phyloP scores from a whole-genome alignment of 2,329 filamentous ascomycete genomes.

The Ambrosiella beaveri region DNA sequence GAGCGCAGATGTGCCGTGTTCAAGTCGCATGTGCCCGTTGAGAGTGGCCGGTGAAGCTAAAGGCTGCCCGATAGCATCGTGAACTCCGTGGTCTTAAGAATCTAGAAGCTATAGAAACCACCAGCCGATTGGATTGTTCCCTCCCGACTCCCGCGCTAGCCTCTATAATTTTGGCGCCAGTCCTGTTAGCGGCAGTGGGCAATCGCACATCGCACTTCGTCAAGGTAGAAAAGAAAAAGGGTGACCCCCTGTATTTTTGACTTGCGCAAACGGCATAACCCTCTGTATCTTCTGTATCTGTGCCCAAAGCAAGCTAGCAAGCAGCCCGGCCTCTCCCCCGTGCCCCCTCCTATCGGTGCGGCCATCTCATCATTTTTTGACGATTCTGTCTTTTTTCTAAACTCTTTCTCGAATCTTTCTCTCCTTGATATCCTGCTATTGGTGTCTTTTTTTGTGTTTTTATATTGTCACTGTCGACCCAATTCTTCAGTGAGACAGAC shows the following conservation, averaged over 20 bases:
- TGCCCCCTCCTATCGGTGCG: neutral
- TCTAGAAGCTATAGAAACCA: too few species aligned
- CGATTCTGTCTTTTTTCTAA: neutral
- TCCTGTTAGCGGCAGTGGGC: neutral
- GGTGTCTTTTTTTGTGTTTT: neutral
- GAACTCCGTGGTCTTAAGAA: too few species aligned
- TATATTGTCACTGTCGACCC: neutral
- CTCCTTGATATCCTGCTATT: neutral
- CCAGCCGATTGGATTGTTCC: too few species aligned
- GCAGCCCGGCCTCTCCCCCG: neutral
- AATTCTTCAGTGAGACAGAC: too few species aligned
- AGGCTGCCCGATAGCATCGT: too few species aligned
- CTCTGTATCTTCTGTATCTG: too few species aligned
- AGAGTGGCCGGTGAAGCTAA: neutral
- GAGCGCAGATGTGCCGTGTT: neutral
- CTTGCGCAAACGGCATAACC: too few species aligned
- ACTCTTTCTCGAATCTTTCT: neutral
- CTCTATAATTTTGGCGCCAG: neutral
- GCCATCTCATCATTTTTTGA: neutral
- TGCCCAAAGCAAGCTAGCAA: too few species aligned
- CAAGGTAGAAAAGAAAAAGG: neutral
- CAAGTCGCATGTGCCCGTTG: neutral
- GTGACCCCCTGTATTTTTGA: neutral
- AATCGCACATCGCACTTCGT: too few species aligned
- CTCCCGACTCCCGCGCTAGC: too few species aligned